Base-by-base conservation (phyloP, 306 rosid genomes). In the Quercus rubra region DNA sequence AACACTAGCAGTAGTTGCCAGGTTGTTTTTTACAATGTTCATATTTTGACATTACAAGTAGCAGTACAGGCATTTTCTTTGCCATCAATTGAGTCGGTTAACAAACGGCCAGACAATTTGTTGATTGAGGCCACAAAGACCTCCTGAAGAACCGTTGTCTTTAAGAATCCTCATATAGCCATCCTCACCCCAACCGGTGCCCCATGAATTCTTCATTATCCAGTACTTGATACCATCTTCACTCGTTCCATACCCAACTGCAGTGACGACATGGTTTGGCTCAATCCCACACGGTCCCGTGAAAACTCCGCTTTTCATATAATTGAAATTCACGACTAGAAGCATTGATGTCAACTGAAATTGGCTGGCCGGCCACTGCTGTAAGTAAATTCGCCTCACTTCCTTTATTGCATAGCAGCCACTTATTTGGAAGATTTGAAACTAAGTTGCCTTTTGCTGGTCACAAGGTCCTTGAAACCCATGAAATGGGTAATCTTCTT, bases 321-420 rank as follows among this genome's bases (percentile, higher is more conserved):
- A 20, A 1, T 4, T 1, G n/a, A 12, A 80, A 81, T 5, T 31
- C 77, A 1, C 0, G 0, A 5, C 76, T 72, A 35, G 2, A 5
- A 35, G 41, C 8, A 35, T 35, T 6, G 8, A 35, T 5, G 41
- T 6, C 9, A 35, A 71, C n/a, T 0, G 81, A 70, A 0, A 83
- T 76, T 3, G 85, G 87, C 57, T 80, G 87, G 21, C 12, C 3
- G n/a, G 46, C 8, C 75, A 83, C 87, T 0, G 76, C 85, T 38
- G 67, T 72, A 0, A 81, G 66, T 5, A 86, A 58, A 2, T 41
- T 59, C 1, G 35, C 59, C 52, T 86, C 85, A 5, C 2, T 35
- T 6, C 8, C 41, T 1, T 0, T 35, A 5, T 8, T 6, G 2
- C 6, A 5, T 35, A 35, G 0, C 2, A 0, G 0, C 9, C 9